Evolutionary conservation across 805 yeast genomes (phyloP).

Genomic region (Monosporozyma unispora): DNA sequence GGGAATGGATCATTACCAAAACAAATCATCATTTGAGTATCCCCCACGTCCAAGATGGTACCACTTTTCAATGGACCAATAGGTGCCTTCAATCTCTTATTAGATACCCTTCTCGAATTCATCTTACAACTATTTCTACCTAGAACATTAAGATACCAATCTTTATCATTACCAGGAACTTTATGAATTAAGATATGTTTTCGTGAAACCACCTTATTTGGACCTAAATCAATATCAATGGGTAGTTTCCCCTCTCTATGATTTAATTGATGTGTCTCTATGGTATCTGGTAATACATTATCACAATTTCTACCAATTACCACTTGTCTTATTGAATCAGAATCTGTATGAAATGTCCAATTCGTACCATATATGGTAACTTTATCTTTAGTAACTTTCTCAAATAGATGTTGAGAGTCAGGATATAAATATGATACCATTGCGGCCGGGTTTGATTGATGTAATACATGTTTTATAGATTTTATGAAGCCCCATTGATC

Average conservation of each 20-base stretch:
- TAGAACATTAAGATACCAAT: conserved; percentile 25
- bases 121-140: conserved; percentile 94
- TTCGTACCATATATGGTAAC: conserved; percentile 88
- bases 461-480: conserved; percentile 61
- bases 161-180: conserved; percentile 75
- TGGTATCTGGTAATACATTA: neutral
- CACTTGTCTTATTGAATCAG: neutral
- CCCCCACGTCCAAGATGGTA: conserved; percentile 84
- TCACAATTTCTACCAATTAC: conserved; percentile 73
- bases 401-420: conserved; percentile 44
- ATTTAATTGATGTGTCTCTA: neutral
- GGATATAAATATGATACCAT: conserved; percentile 63
- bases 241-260: neutral
- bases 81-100: neutral
- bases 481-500: conserved; percentile 48
- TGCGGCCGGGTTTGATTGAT: conserved; percentile 66
- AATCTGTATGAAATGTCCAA: conserved; percentile 76
- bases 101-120: neutral
- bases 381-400: conserved; percentile 48
- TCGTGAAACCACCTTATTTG: conserved; percentile 92
- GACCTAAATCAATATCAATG: conserved; percentile 76
- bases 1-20: conserved; percentile 76
- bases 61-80: conserved; percentile 51
- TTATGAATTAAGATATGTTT: conserved; percentile 67
- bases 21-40: conserved; percentile 97